These are phyloP conservation scores for Geum urbanum DNA, from an alignment of 306 rosid species.

Conservation along the genomic window DNA sequence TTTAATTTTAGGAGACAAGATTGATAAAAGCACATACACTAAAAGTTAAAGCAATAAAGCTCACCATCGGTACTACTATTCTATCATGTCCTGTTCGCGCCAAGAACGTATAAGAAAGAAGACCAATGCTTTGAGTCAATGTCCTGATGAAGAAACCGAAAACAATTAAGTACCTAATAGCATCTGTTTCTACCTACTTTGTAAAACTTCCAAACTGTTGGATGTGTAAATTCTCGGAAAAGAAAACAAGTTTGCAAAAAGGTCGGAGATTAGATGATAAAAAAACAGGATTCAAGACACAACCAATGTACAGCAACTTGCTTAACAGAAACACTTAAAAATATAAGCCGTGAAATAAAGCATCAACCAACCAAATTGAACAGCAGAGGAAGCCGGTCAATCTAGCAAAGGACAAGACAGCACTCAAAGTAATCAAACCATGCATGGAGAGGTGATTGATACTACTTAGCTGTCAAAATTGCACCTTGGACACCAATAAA, in stretches of 20 bases:
- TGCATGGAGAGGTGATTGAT: not conserved
- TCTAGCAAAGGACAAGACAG: not conserved
- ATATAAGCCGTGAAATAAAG: not conserved
- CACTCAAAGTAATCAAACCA: not conserved
- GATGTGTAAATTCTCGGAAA: not conserved
- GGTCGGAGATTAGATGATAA: not conserved
- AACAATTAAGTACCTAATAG: not conserved
- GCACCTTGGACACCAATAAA: not conserved
- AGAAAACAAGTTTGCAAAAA: not conserved
- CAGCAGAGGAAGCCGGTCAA: not conserved
- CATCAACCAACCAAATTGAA: not conserved
- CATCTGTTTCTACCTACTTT: not conserved
- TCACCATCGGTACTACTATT: slow-evolving; percentile 94
- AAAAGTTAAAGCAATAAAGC: slow-evolving; percentile 30
- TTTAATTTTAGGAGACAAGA: not conserved
- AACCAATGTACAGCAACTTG: not conserved
- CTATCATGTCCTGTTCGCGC: slow-evolving; percentile 57
- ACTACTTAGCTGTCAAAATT: not conserved
- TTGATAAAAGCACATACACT: not conserved
- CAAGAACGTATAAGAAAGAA: slow-evolving; percentile 86
- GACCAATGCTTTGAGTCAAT: slow-evolving; percentile 87
- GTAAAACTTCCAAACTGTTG: not conserved
- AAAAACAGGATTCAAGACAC: not conserved
- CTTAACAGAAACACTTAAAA: not conserved
- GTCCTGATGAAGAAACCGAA: slow-evolving; percentile 45